Conservation (phyloP, 768 basidiomycete species). For the Dentipellis fragilis region DNA sequence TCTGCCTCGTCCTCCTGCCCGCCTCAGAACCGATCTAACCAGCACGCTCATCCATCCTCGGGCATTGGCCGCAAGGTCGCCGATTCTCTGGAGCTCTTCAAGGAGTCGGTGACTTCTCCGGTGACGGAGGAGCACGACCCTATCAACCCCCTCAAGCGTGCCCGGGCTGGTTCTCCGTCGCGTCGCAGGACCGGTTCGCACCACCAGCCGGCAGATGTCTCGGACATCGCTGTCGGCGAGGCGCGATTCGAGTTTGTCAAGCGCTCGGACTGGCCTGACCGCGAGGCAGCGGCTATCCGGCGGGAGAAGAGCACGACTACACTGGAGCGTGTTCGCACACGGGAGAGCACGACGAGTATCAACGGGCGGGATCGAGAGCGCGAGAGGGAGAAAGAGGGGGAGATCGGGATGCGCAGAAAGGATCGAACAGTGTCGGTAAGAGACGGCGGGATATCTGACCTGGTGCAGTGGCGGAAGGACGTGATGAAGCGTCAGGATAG, state of each 20-base stretch:
- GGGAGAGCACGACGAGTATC: conserved; percentile 29
- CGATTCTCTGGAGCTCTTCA: conserved; percentile 73
- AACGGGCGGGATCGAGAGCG: conserved; percentile 15
- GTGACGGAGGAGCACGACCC: conserved; percentile 23
- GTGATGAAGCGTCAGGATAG: conserved; percentile 30
- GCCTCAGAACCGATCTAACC: conserved; percentile 25
- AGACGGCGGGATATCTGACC: conserved; percentile 36
- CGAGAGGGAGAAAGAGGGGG: neutral
- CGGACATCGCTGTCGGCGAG: conserved; percentile 43
- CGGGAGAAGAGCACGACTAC: conserved; percentile 58
- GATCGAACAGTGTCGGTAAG: conserved; percentile 30
- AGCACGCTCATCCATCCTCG: conserved; percentile 16
- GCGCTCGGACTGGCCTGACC: conserved; percentile 78
- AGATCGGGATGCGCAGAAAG: conserved; percentile 17
- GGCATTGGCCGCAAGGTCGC: conserved; percentile 79
- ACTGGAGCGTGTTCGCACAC: conserved; percentile 45
- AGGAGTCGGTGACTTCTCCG: conserved; percentile 46
- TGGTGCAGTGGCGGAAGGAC: conserved; percentile 50
- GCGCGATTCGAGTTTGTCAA: conserved; percentile 76
- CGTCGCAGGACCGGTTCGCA: conserved; percentile 24
- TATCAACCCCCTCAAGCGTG: conserved; percentile 18
- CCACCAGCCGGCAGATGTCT: conserved; percentile 20
- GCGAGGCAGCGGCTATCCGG: conserved; percentile 60
- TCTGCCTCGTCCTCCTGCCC: conserved; percentile 22
- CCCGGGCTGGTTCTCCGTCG: conserved; percentile 14